phyloP scores from a whole-genome alignment of 768 basidiomycete genomes.

The Nidularia sp. region DNA sequence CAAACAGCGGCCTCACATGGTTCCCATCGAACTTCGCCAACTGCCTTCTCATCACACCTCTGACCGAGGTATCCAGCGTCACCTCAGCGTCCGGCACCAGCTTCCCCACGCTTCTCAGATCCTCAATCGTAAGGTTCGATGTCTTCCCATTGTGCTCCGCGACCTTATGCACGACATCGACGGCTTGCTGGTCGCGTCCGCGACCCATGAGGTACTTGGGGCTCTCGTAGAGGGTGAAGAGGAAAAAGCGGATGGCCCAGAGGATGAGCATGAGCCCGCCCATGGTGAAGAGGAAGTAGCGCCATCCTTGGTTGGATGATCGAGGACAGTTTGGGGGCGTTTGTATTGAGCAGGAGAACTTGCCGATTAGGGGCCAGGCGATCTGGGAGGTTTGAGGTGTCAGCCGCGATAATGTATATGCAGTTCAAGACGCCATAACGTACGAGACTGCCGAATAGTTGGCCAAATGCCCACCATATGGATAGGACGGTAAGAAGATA shows the following conservation, averaged over 20 bases:
- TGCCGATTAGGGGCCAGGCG: conserved; percentile 69
- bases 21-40: conserved; percentile 24
- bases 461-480: conserved; percentile 79
- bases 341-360: conserved; percentile 43
- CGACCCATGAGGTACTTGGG: conserved; percentile 75
- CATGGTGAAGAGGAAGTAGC: conserved; percentile 71
- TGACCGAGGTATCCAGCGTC: not conserved
- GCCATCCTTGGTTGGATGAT: conserved; percentile 65
- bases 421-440: not conserved
- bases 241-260: conserved; percentile 44
- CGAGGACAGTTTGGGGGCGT: conserved; percentile 32
- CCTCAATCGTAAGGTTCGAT: conserved; percentile 42
- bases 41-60: conserved; percentile 21
- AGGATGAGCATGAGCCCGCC: conserved; percentile 66
- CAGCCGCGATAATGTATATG: too few species aligned
- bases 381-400: conserved; percentile 27
- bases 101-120: conserved; percentile 25
- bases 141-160: conserved; percentile 58
- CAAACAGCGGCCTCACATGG: conserved; percentile 60
- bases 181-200: conserved; percentile 60
- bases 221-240: conserved; percentile 68
- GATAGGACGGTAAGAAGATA: conserved; percentile 73
- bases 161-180: conserved; percentile 57
- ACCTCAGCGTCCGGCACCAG: conserved; percentile 6
- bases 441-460: conserved; percentile 53